Base-by-base conservation (phyloP, 805 yeast species). In the Yamadazyma scolyti region DNA sequence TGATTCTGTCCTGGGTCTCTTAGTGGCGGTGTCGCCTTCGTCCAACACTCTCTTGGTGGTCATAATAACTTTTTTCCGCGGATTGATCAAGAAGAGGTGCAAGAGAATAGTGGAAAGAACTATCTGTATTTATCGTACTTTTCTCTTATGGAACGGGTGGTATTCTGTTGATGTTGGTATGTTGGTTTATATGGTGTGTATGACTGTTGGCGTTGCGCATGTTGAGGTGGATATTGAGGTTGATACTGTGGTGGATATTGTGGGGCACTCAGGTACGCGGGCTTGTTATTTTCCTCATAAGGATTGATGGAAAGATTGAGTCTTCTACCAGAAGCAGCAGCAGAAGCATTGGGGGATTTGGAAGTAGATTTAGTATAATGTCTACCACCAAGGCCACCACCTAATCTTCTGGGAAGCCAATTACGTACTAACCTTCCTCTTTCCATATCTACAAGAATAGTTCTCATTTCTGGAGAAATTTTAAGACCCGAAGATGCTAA, bases 331-430 rank as follows among this genome's bases (percentile, higher is more conserved):
- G 52, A 46, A 3, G 59, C 56, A 23, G 69, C 67, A 3, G 68
- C 68, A 4, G 69, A 61, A 0, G 68, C 58, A 20, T 48, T 47
- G 23, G 42, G 36, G 9, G 13, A 15, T 18, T 47, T 33, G 20
- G 43, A 42, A 21, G 48, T 52, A 4, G 58, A 51, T 37, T 55
- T 61, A 3, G 77, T 68, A 48, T 79, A 79, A 30, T 78, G 77
- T 33, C 93, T 65, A 1, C 96, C 96, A 4, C 97, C 97, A n/a
- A 84, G 56, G 0, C 97, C 97, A 4, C 97, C 97, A 1, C 96
- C 96, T 2, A 90, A 62, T 36, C 90, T 54, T 44, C 82, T 52
- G 1, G 94, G 93, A 33, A 68, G 71, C 82, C 89, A 84, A 42
- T 69, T 73, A 33, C 80, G 71, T 10, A 73, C 71, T 1, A 76